phyloP scores from a whole-genome alignment of 2,329 filamentous ascomycete genomes.

The Teratosphaeriaceae sp. region DNA sequence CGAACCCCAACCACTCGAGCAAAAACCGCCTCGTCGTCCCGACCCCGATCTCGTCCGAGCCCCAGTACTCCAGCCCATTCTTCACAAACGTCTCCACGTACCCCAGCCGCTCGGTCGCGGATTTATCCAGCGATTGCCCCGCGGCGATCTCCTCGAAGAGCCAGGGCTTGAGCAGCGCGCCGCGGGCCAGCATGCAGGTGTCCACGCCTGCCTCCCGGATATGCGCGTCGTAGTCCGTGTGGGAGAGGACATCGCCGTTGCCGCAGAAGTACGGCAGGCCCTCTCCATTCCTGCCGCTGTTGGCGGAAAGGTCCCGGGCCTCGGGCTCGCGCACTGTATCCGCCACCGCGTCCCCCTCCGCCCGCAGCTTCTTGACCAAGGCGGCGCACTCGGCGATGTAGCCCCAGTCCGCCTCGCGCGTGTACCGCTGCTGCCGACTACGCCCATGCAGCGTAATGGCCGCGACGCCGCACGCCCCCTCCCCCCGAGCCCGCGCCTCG shows the following conservation, averaged over 20 bases:
- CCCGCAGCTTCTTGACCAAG: conserved; percentile 73
- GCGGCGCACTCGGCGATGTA: conserved; percentile 89
- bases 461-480: conserved; percentile 75
- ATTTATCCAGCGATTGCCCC: conserved; percentile 94
- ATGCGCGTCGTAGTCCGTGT: conserved; percentile 76
- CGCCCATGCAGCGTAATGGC: conserved; percentile 95
- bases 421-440: conserved; percentile 91
- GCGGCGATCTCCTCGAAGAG: conserved; percentile 92
- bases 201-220: conserved; percentile 75
- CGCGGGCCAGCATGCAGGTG: conserved; percentile 94
- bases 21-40: conserved; percentile 87
- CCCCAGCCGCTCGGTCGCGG: conserved; percentile 72
- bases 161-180: conserved; percentile 96
- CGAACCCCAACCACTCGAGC: conserved; percentile 92
- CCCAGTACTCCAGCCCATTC: conserved; percentile 91
- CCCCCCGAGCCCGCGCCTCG: conserved; percentile 60
- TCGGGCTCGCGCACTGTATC: conserved; percentile 79
- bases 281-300: conserved; percentile 55
- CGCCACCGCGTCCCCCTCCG: conserved; percentile 55
- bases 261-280: conserved; percentile 69
- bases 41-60: conserved; percentile 87
- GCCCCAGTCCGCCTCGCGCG: conserved; percentile 82
- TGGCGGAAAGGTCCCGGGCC: conserved; percentile 56
- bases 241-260: conserved; percentile 94
- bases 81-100: conserved; percentile 86